phyloP scores from a whole-genome alignment of 352 stramenopile species.

The Phytophthora uliginosa region DNA sequence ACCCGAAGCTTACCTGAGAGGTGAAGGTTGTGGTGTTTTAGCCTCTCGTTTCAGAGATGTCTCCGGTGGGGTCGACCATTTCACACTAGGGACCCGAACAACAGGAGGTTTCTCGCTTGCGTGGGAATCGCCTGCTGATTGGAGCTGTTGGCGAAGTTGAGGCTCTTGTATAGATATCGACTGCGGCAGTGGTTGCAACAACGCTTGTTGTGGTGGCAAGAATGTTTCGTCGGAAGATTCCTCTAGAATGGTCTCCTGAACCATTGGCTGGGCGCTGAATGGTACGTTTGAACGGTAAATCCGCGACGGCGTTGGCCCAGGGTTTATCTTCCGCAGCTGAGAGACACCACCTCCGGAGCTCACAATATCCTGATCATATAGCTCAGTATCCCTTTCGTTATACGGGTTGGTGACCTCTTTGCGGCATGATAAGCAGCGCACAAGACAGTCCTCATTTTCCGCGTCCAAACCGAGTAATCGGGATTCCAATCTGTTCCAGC shows the following conservation, averaged over 20 bases:
- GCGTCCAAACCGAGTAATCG: constrained; percentile 56
- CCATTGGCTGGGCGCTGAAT: constrained; percentile 55
- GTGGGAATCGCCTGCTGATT: constrained; percentile 37
- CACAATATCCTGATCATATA: constrained; percentile 33
- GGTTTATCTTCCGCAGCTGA: constrained; percentile 60
- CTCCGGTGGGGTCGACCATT: constrained; percentile 24
- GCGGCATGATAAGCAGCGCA: constrained; percentile 77
- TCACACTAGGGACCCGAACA: constrained; percentile 25
- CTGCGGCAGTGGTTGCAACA: constrained; percentile 3
- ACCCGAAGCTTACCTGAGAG: constrained; percentile 36
- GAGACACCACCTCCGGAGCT: constrained; percentile 10
- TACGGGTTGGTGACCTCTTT: constrained; percentile 59
- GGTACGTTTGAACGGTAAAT: constrained; percentile 76
- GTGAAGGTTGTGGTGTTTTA: constrained; percentile 27
- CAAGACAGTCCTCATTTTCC: constrained; percentile 71
- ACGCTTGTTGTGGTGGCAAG: not conserved
- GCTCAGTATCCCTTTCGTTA: constrained; percentile 21
- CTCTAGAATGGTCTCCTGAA: constrained; percentile 34
- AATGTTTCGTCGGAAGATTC: constrained; percentile 17
- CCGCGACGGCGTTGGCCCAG: constrained; percentile 52
- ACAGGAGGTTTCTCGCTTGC: constrained; percentile 27
- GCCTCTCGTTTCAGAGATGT: constrained; percentile 16
- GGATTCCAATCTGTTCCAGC: constrained; percentile 53
- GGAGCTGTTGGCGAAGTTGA: constrained; percentile 21
- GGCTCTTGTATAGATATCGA: constrained; percentile 4